Base-by-base conservation (phyloP, 2,329 filamentous ascomycete genomes). In the Arachnopeziza araneosa region DNA sequence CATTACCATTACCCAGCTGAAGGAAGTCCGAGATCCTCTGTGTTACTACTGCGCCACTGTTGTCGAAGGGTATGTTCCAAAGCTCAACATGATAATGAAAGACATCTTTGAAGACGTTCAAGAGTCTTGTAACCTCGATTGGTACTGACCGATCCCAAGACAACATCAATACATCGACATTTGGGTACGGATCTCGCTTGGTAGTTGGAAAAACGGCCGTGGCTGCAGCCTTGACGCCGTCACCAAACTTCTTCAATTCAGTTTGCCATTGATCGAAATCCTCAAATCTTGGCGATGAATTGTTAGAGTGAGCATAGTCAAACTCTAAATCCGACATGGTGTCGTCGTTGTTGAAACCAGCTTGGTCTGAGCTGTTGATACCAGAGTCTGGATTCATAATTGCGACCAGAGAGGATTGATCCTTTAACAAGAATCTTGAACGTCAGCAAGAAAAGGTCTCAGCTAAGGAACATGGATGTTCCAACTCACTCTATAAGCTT, bases 81-180 rank as follows among this genome's bases (percentile, higher is more conserved):
- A 56, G 48, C 26, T 67, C 62, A 4, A 64, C 63, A 23, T 69
- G 58, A 52, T 63, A 69, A 23, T 65, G 57, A 52, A 65, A 68
- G 6, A 61, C 23, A 55, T 67, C 53, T 49, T 61, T 54, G 54
- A 69, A 68, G 2, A 67, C 61, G 32, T 55, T 55, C 22, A 54
- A 62, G 14, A 69, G 26, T 17, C 58, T 61, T 14, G 52, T 51
- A 6, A 65, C 56, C n/a, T 67, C 66, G 10, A 56, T 23, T 4
- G 60, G 59, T 22, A 64, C 52, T 2, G 60, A 54, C 19, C 57
- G 50, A 9, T 60, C 51, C 19, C 66, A 68, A 30, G 51, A 57
- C n/a, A 65, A 30, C 57, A 69, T 54, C 23, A 69, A 55, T 21
- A 68, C 67, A 56, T 64, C 60, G 9, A 67, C 66, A 51, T 63